Evolutionary conservation across 371 early-diverging fungal genomes (phyloP), one percentile per base, ranked within the genome.

Genomic region (Mucor plumbeus): DNA sequence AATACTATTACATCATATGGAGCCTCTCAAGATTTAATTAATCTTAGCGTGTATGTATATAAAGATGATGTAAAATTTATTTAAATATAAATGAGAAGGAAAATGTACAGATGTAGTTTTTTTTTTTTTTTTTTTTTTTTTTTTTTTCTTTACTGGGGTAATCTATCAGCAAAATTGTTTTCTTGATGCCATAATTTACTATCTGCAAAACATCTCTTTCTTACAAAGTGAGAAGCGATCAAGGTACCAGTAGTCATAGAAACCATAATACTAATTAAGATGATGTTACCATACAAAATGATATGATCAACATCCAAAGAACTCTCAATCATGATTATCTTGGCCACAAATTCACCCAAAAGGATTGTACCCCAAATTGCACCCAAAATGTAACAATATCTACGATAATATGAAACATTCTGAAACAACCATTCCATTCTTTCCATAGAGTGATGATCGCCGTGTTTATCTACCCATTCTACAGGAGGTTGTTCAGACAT

Each of bases 251-350:
- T 44, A 4, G 68, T 57, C 60, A 65, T 43, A 0, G 61, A 15
- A 15, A 70, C 68, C 55, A 69, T 68, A 17, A 74, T 55, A 10
- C 53, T 44, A 8, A 68, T 26, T 7, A 74, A 44, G 26, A 83
- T 71, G 43, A 77, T 69, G 41, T 77, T 73, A 41, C 74, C 74
- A 68, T 69, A 69, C 31, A 71, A 54, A 5, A 79, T 70, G 21
- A 83, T 63, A 5, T 76, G 68, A 43, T 81, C 79, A 36, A 81
- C 40, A 17, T 67, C 64, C 13, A 83, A 55, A 1, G 63, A 62
- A 48, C 72, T 73, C 64, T 81, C 48, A 38, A 81, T 76, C 74
- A 83, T 74, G 7, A 75, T 50, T 15, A 83, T 65, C 60, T 70
- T 72, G 36, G 75, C 67, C 6, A 73, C 57, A 53, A 81, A 78